A percentile compares a stretch with the other conserved stretches of the same genome.
Evolutionary conservation across 768 basidiomycete species (phyloP).

Genomic region (Krasilnikovozyma curviuscula): DNA sequence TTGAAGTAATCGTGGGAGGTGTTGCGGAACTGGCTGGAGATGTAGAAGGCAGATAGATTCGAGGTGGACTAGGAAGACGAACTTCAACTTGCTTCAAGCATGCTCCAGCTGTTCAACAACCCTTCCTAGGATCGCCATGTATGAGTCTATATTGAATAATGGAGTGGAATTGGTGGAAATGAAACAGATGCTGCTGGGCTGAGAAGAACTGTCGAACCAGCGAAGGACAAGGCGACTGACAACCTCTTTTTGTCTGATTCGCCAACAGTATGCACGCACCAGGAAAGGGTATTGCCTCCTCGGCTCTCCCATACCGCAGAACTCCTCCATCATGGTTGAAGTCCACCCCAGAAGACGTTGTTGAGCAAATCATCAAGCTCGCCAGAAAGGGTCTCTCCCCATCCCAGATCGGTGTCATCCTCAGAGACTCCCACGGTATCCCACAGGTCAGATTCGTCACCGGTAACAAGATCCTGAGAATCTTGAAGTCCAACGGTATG

Average conservation of each 20-base stretch:
- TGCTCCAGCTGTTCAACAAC: too few relatives aligned
- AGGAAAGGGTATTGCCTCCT: slow-evolving; percentile 99
- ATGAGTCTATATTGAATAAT: too few relatives aligned
- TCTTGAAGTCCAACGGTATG: slow-evolving; percentile 91
- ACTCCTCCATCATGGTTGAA: slow-evolving; percentile 92
- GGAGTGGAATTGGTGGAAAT: too few relatives aligned
- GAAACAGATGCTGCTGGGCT: too few relatives aligned
- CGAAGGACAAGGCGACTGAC: too few relatives aligned
- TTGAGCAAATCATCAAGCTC: slow-evolving; percentile 90
- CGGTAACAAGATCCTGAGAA: slow-evolving; percentile 97
- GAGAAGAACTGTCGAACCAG: too few relatives aligned
- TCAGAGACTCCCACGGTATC: slow-evolving; percentile 94
- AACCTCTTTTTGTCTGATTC: not conserved
- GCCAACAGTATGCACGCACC: slow-evolving; percentile 76
- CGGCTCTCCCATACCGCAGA: slow-evolving; percentile 92
- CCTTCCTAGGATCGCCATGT: too few relatives aligned
- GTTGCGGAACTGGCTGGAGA: too few relatives aligned
- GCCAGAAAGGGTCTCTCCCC: slow-evolving; percentile 94
- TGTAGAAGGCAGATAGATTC: too few relatives aligned
- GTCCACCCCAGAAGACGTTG: slow-evolving; percentile 81
- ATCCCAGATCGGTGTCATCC: slow-evolving; percentile 92
- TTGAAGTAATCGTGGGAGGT: too few relatives aligned
- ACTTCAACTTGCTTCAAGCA: too few relatives aligned
- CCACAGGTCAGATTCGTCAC: slow-evolving; percentile 86
- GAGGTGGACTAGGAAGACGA: too few relatives aligned